These are phyloP conservation scores for Annona squamosa DNA, from an alignment of 164 flowering plant genomes.

Conservation along the genomic window DNA sequence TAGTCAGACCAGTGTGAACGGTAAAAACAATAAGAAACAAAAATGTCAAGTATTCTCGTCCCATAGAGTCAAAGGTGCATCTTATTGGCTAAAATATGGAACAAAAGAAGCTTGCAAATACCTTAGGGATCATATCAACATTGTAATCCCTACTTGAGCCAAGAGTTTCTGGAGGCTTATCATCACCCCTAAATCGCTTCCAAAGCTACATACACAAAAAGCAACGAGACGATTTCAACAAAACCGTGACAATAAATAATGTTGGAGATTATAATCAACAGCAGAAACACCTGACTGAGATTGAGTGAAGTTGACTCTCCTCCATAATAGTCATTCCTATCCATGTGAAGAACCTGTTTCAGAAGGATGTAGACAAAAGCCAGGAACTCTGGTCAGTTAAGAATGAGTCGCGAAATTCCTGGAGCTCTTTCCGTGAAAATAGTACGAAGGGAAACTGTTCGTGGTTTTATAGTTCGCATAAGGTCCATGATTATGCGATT, in stretches of 20 bases:
- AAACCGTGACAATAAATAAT: neutral
- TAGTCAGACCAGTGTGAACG: no score
- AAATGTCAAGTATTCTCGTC: no score
- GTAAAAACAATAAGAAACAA: no score
- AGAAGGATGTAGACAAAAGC: neutral
- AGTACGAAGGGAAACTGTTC: neutral
- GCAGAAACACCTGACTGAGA: constrained; percentile 51
- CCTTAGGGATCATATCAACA: constrained; percentile 98
- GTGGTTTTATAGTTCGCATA: neutral
- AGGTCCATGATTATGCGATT: neutral
- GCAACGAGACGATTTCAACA: neutral
- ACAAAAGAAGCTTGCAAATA: constrained; percentile 13
- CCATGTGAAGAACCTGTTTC: constrained; percentile 85
- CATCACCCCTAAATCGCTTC: constrained; percentile 77
- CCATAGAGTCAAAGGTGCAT: no score
- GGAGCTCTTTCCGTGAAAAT: neutral
- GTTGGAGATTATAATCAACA: neutral
- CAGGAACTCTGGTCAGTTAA: neutral
- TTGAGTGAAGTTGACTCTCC: constrained; percentile 84
- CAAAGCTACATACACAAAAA: constrained; percentile 45
- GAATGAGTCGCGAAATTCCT: no score
- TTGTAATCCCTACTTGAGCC: constrained; percentile 88
- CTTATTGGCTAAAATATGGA: no score
- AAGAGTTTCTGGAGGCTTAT: constrained; percentile 55
- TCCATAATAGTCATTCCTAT: constrained; percentile 87